Base-by-base conservation (phyloP, 2,329 filamentous ascomycete species). In the Trichoderma brevicompactum region DNA sequence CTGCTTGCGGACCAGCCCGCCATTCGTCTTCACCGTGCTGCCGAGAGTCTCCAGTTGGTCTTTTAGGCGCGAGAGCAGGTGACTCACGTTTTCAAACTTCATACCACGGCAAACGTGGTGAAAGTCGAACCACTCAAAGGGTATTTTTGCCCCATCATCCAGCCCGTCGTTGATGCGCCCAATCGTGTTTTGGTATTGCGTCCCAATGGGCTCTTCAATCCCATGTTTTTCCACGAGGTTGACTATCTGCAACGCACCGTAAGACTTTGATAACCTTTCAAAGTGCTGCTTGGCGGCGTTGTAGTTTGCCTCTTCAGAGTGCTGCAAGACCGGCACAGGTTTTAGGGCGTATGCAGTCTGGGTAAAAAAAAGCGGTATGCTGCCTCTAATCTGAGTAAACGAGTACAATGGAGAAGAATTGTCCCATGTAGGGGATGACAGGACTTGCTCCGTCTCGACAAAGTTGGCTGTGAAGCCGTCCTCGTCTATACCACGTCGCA, bases 41-140 rank as follows among this genome's bases (percentile, higher is more conserved):
- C 91, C 89, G 52, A 90, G 87, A 5, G 83, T 80, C 49, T 90
- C 87, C 10, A 97, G 80, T n/a, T 85, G 88, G 4, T 83, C 79
- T 34, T 85, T 85, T 4, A 98, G 78, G 0, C 82, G 87, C 53
- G 92, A 85, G 60, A 99, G 83, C 1, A 99, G 83, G 34, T 89
- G 81, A 65, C 88, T 90, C 12, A 98, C 94, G 66, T 98, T 98
- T 73, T 98, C 94, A 73, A 98, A 99, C 71, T 92, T 96, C 94
- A 99, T 97, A 0, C 95, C 95, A 15, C 92, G 89, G 73, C 95
- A 98, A 34, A 91, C 91, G 17, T 88, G 84, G 75, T 98, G 95
- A 72, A 99, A 99, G 74, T 99, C 95, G 72, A 98, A 99, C 95
- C 95, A 99, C 74, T 97, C 92, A 72, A 96, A 96, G 0, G 75